Base-by-base conservation (phyloP, 2,329 filamentous ascomycete species). In the Diaporthe ampelina region DNA sequence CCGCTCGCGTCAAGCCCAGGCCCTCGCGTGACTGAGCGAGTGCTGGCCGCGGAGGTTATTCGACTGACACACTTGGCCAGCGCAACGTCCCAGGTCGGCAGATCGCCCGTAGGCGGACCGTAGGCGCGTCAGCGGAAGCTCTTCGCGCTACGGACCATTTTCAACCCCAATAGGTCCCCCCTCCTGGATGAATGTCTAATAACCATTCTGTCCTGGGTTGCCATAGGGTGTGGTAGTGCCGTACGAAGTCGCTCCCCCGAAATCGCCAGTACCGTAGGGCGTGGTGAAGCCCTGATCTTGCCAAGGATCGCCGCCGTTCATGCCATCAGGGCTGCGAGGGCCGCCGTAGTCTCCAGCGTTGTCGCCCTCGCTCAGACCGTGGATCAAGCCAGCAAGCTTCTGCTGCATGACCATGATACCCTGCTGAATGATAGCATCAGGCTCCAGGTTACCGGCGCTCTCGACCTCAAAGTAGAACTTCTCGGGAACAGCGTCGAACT, bases 401-500 rank as follows among this genome's bases (percentile, higher is more conserved):
- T 93, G 91, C 83, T 98, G 97, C 73, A 99, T 87, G 37, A 95
- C 93, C 77, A 93, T 92, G 82, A 99, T 97, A 45, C 95, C 95
- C 79, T 95, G 92, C 79, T 95, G 92, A 69, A 99, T 91, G 78
- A 98, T 97, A 76, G 91, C 90, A 80, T 99, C 96, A 0, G 97
- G 96, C 40, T 97, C 94, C 75, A 98, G 91, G 79, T 92, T 94
- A 48, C 97, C 97, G 50, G 94, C 92, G 61, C 94, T 93, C 84
- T 99, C 97, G 61, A 99, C 93, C 81, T 98, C 95, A 80, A 96
- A 94, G 87, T 98, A 99, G 87, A 98, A 99, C 77, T 91, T 91
- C 76, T 88, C 89, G 7, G 97, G 96, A 29, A 93, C 90, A 13
- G 95, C 96, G 79, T 98, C 93, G 84, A 94, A 98, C 85, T 98